A percentile compares a stretch with the other conserved stretches of the same genome.
Conservation (phyloP, 106 monocot genomes). For the Acorus gramineus region DNA sequence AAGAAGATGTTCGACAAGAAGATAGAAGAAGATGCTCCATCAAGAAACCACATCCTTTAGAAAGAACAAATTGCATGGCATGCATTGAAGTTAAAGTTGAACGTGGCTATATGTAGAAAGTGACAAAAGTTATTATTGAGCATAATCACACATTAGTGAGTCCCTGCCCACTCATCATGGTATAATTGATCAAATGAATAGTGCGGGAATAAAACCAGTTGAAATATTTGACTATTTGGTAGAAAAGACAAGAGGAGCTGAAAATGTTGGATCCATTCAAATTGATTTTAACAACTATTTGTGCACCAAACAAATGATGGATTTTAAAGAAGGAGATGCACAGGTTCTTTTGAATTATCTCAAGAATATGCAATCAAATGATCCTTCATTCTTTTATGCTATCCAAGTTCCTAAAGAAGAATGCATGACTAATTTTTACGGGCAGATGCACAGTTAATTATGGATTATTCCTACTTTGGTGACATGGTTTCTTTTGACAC, state of each 20-base stretch:
- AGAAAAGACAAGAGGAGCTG: too few relatives aligned
- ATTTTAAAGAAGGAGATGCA: constrained; percentile 44
- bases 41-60: constrained; percentile 40
- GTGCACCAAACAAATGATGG: constrained; percentile 37
- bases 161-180: constrained; percentile 21
- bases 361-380: constrained; percentile 39
- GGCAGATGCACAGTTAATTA: constrained; percentile 46
- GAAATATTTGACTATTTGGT: constrained; percentile 2
- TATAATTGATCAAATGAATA: constrained; percentile 10
- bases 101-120: constrained; percentile 36
- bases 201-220: constrained; percentile 17
- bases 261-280: too few relatives aligned
- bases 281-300: neutral
- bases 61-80: constrained; percentile 62
- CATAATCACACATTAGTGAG: constrained; percentile 50
- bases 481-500: constrained; percentile 62
- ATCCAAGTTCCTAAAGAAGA: constrained; percentile 46
- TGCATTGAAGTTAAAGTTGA: constrained; percentile 54
- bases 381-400: constrained; percentile 57
- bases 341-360: constrained; percentile 53
- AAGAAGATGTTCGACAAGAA: constrained; percentile 49
- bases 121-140: constrained; percentile 49
- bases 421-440: constrained; percentile 55
- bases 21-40: constrained; percentile 35
- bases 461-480: constrained; percentile 50